Evolutionary conservation across 1,139 yeast species (phyloP), one percentile per base, ranked within the genome.

Genomic region (Suhomyces coccinellae): DNA sequence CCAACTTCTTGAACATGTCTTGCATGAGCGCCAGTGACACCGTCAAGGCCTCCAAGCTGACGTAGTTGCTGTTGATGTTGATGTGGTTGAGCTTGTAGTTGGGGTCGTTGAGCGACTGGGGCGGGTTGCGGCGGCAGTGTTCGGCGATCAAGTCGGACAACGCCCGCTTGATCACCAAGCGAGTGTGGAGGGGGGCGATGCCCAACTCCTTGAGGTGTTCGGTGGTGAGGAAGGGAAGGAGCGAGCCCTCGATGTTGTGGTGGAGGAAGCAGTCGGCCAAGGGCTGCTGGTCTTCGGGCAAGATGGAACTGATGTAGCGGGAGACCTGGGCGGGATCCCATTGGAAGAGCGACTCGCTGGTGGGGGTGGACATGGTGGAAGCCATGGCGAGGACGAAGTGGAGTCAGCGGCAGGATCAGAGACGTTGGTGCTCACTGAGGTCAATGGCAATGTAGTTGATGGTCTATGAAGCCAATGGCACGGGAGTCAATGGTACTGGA

Each of bases 201-300:
- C 86, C 87, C 57, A 85, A 63, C 51, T 83, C 89, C 52, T 72
- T 70, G 41, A 85, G 70, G 58, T 85, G 87, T 8, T 77, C 79
- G 1, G 85, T 73, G 11, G 78, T 77, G 35, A 85, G 61, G 50
- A 75, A 81, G 1, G 86, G 82, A 38, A 85, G 63, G 11, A 83
- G 64, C 14, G 80, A 71, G 1, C 91, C 91, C 13, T 79, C 82
- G 38, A 85, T 81, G 51, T 79, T 79, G 59, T 85, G 74, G 3
- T 70, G 70, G n/a, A 74, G 64, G 52, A 85, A 79, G 6, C 50
- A 45, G 13, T 61, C 46, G n/a, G 71, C 69, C 14, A 62, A 47
- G 6, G 52, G 44, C 32, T 51, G 50, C 36, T 56, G 57, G 14
- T 57, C 62, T 40, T 54, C 63, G 7, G 63, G 62, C 22, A 61